These are phyloP conservation scores for Durusdinium trenchii DNA, from an alignment of 73 alveolate species.

Conservation along the genomic window DNA sequence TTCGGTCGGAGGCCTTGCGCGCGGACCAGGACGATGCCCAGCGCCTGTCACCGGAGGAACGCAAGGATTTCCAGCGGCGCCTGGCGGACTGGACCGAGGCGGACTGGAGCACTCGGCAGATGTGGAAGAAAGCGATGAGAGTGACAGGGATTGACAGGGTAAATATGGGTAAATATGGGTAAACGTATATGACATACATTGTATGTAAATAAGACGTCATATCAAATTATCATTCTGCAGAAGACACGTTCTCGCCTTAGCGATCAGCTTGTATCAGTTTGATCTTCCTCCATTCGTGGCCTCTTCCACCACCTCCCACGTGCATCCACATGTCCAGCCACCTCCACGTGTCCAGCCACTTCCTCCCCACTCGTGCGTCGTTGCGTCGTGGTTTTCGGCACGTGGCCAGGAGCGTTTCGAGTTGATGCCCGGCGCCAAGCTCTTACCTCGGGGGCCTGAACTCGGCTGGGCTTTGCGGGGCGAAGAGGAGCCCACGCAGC, in stretches of 20 bases:
- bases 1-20: conserved; percentile 53
- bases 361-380: no score
- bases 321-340: no score
- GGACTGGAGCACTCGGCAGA: no score
- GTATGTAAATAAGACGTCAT: no score
- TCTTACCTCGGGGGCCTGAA: conserved; percentile 76
- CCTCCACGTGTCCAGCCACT: no score
- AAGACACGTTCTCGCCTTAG: no score
- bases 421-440: conserved; percentile 78
- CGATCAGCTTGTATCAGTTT: no score
- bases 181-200: no score
- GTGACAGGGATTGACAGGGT: not conserved
- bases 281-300: no score
- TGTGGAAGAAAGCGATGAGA: not conserved
- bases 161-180: no score
- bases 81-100: conserved; percentile 81
- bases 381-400: not conserved
- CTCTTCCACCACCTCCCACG: no score
- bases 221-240: no score
- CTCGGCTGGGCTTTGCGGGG: conserved; percentile 74
- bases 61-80: conserved; percentile 70
- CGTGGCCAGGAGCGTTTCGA: conserved; percentile 57
- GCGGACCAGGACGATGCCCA: conserved; percentile 58
- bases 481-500: not conserved
- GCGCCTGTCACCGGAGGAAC: conserved; percentile 91